A percentile compares a stretch with the other conserved stretches of the same genome.
phyloP scores from a whole-genome alignment of 345 rosid species.

The Gossypium rotundifolium region DNA sequence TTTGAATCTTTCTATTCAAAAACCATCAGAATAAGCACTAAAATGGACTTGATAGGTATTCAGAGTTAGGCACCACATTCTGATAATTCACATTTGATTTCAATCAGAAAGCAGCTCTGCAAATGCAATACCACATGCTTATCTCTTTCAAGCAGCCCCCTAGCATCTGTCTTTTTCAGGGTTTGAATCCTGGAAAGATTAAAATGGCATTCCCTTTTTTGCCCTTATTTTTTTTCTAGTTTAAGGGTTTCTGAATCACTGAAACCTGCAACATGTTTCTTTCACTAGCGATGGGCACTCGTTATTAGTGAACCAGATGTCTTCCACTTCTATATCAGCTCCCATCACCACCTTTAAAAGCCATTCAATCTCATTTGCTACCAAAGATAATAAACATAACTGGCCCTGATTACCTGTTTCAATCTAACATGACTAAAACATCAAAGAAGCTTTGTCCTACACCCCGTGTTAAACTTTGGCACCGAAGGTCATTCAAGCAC shows the following conservation, averaged over 20 bases:
- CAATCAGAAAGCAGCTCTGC: neutral
- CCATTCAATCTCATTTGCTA: neutral
- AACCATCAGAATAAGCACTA: neutral
- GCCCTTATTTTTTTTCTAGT: neutral
- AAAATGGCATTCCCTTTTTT: neutral
- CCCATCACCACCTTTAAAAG: neutral
- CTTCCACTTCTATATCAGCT: slow-evolving; percentile 8
- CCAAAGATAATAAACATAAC: neutral
- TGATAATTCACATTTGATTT: neutral
- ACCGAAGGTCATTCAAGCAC: slow-evolving; percentile 5
- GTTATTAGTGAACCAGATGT: slow-evolving; percentile 2
- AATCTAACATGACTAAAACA: neutral
- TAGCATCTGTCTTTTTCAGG: slow-evolving; percentile 4
- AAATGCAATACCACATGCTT: neutral
- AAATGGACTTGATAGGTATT: neutral
- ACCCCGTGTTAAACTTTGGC: neutral
- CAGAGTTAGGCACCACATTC: neutral
- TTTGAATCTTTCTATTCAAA: neutral
- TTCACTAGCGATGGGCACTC: neutral
- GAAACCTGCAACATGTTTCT: neutral
- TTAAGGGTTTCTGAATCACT: neutral
- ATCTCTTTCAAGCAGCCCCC: slow-evolving; percentile 2
- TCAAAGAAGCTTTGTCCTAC: neutral
- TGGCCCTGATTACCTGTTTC: neutral
- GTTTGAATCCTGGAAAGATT: neutral